Percentiles rank a stretch among this genome's conserved stretches.
These are phyloP conservation scores for Spirogloea muscicola DNA, from an alignment of 139 green algal genomes.

Conservation along the genomic window DNA sequence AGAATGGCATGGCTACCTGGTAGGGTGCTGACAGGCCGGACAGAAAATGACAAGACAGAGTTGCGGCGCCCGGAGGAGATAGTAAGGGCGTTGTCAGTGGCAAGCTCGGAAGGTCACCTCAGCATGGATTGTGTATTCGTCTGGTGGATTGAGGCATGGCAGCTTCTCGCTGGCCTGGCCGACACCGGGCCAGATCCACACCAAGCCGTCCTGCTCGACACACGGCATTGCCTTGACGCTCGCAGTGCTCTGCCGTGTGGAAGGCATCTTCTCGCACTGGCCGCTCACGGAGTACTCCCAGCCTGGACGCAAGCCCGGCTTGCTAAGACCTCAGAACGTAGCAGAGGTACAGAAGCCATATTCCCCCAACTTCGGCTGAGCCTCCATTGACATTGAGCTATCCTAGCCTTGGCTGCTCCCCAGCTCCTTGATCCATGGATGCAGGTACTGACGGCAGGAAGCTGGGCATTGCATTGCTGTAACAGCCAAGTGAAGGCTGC, in stretches of 20 bases:
- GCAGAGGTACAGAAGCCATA: neutral
- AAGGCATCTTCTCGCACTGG: conserved; percentile 88
- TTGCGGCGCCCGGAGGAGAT: too few species aligned
- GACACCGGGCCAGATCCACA: conserved; percentile 66
- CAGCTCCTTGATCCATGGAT: neutral
- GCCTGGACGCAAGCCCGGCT: too few species aligned
- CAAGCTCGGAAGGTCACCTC: too few species aligned
- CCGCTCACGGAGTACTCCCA: conserved; percentile 83
- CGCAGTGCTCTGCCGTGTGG: conserved; percentile 59
- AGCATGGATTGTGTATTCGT: conserved; percentile 76
- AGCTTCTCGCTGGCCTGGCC: conserved; percentile 29
- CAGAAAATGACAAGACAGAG: too few species aligned
- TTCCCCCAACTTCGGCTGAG: neutral
- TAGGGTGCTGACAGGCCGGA: too few species aligned
- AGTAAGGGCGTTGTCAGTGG: too few species aligned
- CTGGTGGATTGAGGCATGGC: conserved; percentile 56
- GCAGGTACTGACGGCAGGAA: neutral
- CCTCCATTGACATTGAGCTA: neutral
- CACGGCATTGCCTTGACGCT: conserved; percentile 69
- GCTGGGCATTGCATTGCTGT: neutral
- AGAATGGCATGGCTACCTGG: too few species aligned
- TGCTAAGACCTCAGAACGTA: neutral
- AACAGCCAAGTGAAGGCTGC: neutral
- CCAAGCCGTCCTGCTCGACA: conserved; percentile 84
- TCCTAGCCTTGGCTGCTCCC: neutral